Evolutionary conservation across 2,329 filamentous ascomycete species (phyloP), one percentile per base, ranked within the genome.

Genomic region (Chaetomiaceae sp.): DNA sequence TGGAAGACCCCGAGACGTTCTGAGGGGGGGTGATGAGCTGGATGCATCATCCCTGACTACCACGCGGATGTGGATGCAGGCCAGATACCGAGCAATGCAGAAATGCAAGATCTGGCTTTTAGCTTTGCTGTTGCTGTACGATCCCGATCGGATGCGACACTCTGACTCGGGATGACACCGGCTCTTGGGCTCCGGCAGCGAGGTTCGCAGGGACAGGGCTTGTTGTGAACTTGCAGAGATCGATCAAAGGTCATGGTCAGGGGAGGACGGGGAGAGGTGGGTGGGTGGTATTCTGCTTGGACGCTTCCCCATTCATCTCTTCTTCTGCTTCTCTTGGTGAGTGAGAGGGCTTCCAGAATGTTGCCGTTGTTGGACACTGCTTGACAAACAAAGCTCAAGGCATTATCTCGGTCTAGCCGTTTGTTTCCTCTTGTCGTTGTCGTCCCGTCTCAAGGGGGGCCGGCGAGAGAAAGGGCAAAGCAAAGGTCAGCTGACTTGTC

Each of bases 51-150:
- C 37, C 33, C 31, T 41, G 12, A 12, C 27, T 27, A 13, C 44
- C 44, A 39, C 21, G 54, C 54, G 54, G 54, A 56, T 53, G 46
- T 27, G 19, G 42, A 42, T 19, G 43, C 42, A 33, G 12, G 20
- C 43, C 27, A 31, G 53, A 49, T 54, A 45, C 49, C 55, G 53
- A 51, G 48, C 44, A 50, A 46, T 54, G 46, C 48, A 21, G 17
- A 35, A 20, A 39, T 39, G 55, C 48, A 31, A 42, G 51, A 55
- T 53, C 38, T 38, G 10, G 17, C 38, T 27, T 17, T 41, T n/a
- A n/a, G n/a, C n/a, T n/a, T n/a, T n/a, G n/a, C n/a, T n/a, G n/a
- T n/a, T n/a, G n/a, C n/a, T n/a, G n/a, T n/a, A n/a, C n/a, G 38
- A 45, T 44, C 44, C 19, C 12, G 33, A 44, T 44, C 44, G 17